Evolutionary conservation across 164 flowering plant species (phyloP), one percentile per base, ranked within the genome.

Genomic region (Berberis thunbergii): DNA sequence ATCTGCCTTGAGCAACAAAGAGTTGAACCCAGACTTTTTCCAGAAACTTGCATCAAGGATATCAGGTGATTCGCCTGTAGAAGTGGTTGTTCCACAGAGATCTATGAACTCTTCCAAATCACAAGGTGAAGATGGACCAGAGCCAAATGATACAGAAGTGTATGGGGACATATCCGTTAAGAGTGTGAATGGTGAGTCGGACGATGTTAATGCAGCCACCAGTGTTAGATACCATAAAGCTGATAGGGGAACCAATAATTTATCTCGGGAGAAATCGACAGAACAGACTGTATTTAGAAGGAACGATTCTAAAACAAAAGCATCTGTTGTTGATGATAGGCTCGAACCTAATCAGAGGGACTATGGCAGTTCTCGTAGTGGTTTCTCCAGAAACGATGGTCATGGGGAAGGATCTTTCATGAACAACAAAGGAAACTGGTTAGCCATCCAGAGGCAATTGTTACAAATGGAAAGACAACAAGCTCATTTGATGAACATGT

Each of bases 391-490:
- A 73, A 66, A 64, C 38, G 89, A 88, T 67, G 78, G 80, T 55
- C 89, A 82, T 54, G 63, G 86, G 60, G 98, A 93, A 65, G 89
- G 88, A 67, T 76, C 88, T 62, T 73, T 82, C 49, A 63, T 70
- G 67, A 85, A 80, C 67, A 83, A 75, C 66, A 93, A 86, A 80
- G 96, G 91, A 71, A 94, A 84, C 63, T 94, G 97, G 98, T 70
- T 82, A 70, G 97, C 91, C 49, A 94, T 94, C 68, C 99, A 94
- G 72, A 83, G 97, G 73, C 99, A 94, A 67, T 74, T 94, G 59
- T 54, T 79, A 49, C 96, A 78, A 68, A 74, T 94, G 69, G 99
- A 94, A 83, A 84, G 96, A 62, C 99, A 94, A 62, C 99, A 94
- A 77, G 73, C 85, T 64, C 86, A 87, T 79, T 86, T 94, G 53